A percentile compares a stretch with the other conserved stretches of the same genome.
Evolutionary conservation across 345 rosid genomes (phyloP).

Genomic region (Acer campestre): DNA sequence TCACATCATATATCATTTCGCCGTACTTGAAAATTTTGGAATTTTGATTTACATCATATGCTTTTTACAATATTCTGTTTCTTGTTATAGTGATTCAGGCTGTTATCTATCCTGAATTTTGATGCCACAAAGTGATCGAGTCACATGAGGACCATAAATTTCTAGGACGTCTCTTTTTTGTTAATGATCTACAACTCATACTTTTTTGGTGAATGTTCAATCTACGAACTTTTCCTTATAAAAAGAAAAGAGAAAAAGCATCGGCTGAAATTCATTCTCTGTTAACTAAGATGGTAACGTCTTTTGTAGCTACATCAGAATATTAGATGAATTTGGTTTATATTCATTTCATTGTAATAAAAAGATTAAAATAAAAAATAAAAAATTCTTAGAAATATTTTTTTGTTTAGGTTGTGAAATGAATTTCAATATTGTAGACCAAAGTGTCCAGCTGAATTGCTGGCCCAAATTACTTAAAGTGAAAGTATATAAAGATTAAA

Average conservation of each 20-base stretch:
- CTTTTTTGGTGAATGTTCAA: too few relatives aligned
- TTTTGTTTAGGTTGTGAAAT: too few relatives aligned
- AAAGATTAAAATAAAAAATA: too few relatives aligned
- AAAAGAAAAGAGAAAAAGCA: too few relatives aligned
- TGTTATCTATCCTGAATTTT: background rate
- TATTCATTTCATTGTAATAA: too few relatives aligned
- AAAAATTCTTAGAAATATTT: too few relatives aligned
- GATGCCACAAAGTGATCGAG: background rate
- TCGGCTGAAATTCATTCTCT: too few relatives aligned
- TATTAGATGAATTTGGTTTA: background rate
- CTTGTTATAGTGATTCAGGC: background rate
- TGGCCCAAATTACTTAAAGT: too few relatives aligned
- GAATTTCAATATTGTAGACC: too few relatives aligned
- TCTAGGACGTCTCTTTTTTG: background rate
- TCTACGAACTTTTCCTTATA: background rate
- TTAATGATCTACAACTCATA: background rate
- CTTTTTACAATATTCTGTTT: background rate
- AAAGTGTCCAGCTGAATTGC: too few relatives aligned
- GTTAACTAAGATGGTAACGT: background rate
- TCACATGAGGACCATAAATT: background rate
- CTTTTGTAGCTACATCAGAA: too few relatives aligned
- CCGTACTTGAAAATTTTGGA: background rate
- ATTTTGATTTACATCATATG: background rate
- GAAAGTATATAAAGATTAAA: too few relatives aligned
- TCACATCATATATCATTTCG: constrained; percentile 2